Base-by-base conservation (phyloP, 1,284 basidiomycete genomes). In the Cryptococcus sp. region DNA sequence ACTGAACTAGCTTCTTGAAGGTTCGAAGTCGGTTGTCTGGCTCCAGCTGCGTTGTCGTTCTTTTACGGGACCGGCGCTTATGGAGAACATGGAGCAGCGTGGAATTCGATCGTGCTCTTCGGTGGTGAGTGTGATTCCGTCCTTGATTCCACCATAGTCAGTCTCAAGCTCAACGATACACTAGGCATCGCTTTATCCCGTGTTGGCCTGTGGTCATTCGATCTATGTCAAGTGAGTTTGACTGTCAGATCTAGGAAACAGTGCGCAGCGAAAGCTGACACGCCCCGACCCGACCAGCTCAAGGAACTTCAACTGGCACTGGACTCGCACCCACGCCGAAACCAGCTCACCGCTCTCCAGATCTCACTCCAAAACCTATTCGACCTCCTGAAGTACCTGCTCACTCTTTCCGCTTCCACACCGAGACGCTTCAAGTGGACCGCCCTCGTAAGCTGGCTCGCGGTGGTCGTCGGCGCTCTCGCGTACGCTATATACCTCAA, bases 161-260 rank as follows among this genome's bases (percentile, higher is more conserved):
- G 30, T 35, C 8, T 10, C 30, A 35, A 4, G 30, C 30, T 35
- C 5, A 6, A 25, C 20, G 8, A 11, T 41, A 19, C 4, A 8
- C 10, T 40, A 57, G 55, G 72, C 11, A 72, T 77, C 38, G 71
- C 75, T 7, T 57, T 75, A 3, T 72, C 70, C 7, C 67, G 77
- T 17, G 68, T 78, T 43, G 76, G 77, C 27, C 67, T 83, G 11
- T 83, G 81, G 80, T 72, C 75, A 0, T 83, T 82, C 55, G 82
- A 83, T 57, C 69, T 83, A 0, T 71, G 73, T 38, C 67, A 68
- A 52, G 66, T 65, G 35, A 52, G 65, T 60, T 8, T 10, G 2
- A 35, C 10, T 8, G 30, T 35, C 40, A 23, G n/a, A 5, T 4
- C 8, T 25, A n/a, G 43, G n/a, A 17, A 45, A 17, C 17, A 10